These are phyloP conservation scores for Trichoderma koningiopsis DNA, from an alignment of 2,329 filamentous ascomycete species.

Conservation along the genomic window DNA sequence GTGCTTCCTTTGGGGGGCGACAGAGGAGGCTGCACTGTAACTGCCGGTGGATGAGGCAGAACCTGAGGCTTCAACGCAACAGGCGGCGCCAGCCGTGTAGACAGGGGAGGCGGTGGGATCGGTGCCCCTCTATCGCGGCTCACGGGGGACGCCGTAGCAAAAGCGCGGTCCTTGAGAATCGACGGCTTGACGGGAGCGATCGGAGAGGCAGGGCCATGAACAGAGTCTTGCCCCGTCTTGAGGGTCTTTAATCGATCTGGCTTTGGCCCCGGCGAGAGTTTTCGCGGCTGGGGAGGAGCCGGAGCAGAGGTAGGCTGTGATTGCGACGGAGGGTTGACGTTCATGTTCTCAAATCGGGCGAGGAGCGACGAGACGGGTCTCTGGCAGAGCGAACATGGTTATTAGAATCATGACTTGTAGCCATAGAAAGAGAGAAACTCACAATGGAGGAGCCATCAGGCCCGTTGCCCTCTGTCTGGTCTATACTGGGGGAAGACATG, in stretches of 20 bases:
- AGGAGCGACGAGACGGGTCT: conserved; percentile 81
- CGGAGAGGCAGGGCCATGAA: conserved; percentile 13
- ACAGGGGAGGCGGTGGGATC: conserved; percentile 31
- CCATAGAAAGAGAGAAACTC: conserved; percentile 37
- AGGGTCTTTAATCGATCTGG: conserved; percentile 47
- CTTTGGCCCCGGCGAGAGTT: conserved; percentile 47
- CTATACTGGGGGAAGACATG: conserved; percentile 37
- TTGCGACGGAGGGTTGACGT: conserved; percentile 29
- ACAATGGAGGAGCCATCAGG: conserved; percentile 78
- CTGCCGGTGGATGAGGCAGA: conserved; percentile 58
- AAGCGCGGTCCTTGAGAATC: conserved; percentile 26
- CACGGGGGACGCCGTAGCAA: conserved; percentile 26
- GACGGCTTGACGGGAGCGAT: conserved; percentile 29
- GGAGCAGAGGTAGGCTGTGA: conserved; percentile 28
- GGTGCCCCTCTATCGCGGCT: conserved; percentile 31
- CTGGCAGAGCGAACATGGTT: conserved; percentile 43
- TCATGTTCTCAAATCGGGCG: conserved; percentile 79
- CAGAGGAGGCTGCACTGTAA: conserved; percentile 69
- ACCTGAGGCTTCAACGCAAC: conserved; percentile 31
- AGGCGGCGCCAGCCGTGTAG: conserved; percentile 33
- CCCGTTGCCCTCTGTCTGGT: conserved; percentile 50
- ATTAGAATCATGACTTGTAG: neutral
- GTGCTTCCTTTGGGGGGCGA: conserved; percentile 62
- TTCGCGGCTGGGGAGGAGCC: conserved; percentile 34
- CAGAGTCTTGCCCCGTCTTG: conserved; percentile 42